Conservation (phyloP, 345 rosid species). For the Garcia nutans region DNA sequence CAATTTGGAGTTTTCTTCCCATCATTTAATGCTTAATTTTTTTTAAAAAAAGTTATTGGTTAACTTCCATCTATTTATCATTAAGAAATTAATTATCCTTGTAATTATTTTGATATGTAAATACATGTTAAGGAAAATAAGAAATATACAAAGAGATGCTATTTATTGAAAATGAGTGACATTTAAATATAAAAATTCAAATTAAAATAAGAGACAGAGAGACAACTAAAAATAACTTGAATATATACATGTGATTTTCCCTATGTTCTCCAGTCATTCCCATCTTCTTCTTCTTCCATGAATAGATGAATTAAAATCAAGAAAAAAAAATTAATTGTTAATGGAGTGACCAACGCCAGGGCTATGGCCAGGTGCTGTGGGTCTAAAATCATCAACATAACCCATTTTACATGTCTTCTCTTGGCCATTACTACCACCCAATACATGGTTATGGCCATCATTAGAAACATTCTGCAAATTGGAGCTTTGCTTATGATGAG, state of each 20-base stretch:
- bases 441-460: background rate
- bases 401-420: slow-evolving; percentile 23
- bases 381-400: slow-evolving; percentile 32
- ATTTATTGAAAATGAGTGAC: background rate
- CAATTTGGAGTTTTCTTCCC: no score
- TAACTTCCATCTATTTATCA: no score
- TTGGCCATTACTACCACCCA: background rate
- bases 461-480: slow-evolving; percentile 5
- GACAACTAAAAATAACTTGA: background rate
- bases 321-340: slow-evolving; percentile 19
- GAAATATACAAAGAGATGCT: no score
- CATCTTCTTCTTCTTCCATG: background rate
- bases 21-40: no score
- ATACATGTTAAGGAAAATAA: no score
- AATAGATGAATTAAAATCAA: no score
- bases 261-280: background rate
- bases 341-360: slow-evolving; percentile 48
- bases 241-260: background rate
- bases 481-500: background rate
- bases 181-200: background rate
- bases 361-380: slow-evolving; percentile 46
- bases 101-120: no score
- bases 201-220: no score
- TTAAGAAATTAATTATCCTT: no score
- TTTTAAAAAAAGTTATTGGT: no score